Evolutionary conservation across 2,329 filamentous ascomycete species (phyloP), one percentile per base, ranked within the genome.

Genomic region (Pseudogymnoascus sp.): DNA sequence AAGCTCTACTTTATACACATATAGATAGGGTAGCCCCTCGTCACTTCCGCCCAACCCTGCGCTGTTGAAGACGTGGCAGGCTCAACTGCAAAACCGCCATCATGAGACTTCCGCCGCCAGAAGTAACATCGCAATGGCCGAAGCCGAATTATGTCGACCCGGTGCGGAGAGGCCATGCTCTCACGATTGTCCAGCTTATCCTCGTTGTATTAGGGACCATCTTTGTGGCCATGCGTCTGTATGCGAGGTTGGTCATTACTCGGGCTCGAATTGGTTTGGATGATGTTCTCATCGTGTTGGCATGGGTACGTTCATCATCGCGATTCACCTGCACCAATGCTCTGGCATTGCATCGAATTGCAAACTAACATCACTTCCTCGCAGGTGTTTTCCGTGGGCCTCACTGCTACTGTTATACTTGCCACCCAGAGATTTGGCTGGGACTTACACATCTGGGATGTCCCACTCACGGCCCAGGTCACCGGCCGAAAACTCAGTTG

Each of bases 101-200:
- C 11, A 77, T 77, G 76, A 70, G 71, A 57, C 67, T 76, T 23
- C 77, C 79, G 23, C 77, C 79, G n/a, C 41, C 70, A 21, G 71
- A 75, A 19, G 76, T 81, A 16, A 63, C 78, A 54, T 67, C 70
- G 21, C 71, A 72, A 68, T 82, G 79, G 80, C 80, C 81, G 4
- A 69, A 61, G 34, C 77, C 80, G 7, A 82, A 83, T 67, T 78
- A 79, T 68, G 67, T 76, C 61, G 70, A 82, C 66, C 81, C 80
- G 5, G 72, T 72, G 14, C 78, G 75, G 25, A 75, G 79, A 65
- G 79, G 78, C 11, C 75, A 77, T 68, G 75, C 69, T 37, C 75
- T 78, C 25, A 71, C 80, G 11, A 73, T 80, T 21, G 71, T 79
- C 5, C 75, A 78, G 25, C 68, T 79, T 6, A 65, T 79, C 4